Evolutionary conservation across 2,329 filamentous ascomycete species (phyloP).

Genomic region (Rutstroemia sp.): DNA sequence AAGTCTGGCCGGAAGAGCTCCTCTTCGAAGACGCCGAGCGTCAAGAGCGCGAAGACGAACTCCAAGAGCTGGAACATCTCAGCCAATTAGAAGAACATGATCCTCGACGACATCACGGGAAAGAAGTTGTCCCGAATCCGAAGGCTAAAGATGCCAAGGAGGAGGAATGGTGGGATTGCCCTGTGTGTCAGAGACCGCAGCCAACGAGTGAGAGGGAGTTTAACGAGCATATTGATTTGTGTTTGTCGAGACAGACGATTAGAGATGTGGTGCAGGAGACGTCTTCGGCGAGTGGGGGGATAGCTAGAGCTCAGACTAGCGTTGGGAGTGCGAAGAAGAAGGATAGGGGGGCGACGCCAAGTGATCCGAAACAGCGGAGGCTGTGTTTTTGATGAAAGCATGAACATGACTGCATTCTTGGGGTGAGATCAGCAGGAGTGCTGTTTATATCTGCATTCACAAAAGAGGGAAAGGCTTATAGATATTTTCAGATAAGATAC

Average conservation of each 20-base stretch:
- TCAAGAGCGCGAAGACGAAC: slow-evolving; percentile 51
- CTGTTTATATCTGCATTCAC: too few species aligned
- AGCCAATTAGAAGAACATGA: slow-evolving; percentile 40
- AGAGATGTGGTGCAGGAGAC: slow-evolving; percentile 65
- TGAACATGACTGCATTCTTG: not conserved
- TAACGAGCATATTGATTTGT: slow-evolving; percentile 89
- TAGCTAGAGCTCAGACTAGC: not conserved
- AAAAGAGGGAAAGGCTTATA: too few species aligned
- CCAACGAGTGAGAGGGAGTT: slow-evolving; percentile 66
- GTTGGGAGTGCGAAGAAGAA: not conserved
- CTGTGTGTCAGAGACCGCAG: slow-evolving; percentile 76
- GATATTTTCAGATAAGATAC: too few species aligned
- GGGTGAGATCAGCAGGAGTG: too few species aligned
- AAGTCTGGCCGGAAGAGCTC: slow-evolving; percentile 61
- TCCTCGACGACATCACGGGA: slow-evolving; percentile 37
- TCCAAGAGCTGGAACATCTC: slow-evolving; percentile 53
- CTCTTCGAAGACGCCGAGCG: slow-evolving; percentile 51
- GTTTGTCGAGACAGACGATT: slow-evolving; percentile 79
- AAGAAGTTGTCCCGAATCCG: slow-evolving; percentile 43
- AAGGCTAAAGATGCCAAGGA: slow-evolving; percentile 22
- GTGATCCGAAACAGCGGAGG: slow-evolving; percentile 9
- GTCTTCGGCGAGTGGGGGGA: not conserved
- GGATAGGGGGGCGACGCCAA: not conserved
- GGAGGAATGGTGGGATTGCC: slow-evolving; percentile 70
- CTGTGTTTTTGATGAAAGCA: not conserved